These are phyloP conservation scores for Aspergillus hortae DNA, from an alignment of 2,329 filamentous ascomycete genomes.

Conservation along the genomic window DNA sequence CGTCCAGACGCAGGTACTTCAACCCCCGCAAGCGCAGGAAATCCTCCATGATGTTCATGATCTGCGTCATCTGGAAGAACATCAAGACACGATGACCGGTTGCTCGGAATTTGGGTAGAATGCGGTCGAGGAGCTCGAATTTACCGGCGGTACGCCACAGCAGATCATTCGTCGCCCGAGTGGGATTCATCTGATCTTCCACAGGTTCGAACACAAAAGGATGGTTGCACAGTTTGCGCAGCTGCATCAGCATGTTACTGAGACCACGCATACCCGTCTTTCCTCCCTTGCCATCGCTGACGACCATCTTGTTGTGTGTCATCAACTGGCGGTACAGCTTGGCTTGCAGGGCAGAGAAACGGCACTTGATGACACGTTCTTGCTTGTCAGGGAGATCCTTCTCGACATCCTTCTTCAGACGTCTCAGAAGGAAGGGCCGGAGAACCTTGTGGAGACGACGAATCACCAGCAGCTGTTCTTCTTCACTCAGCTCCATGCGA, in stretches of 20 bases:
- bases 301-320: constrained; percentile 88
- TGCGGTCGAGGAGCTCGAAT: constrained; percentile 89
- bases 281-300: constrained; percentile 91
- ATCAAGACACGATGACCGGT: constrained; percentile 94
- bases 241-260: constrained; percentile 99
- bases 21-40: constrained; percentile 82
- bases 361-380: constrained; percentile 98
- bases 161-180: constrained; percentile 81
- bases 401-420: constrained; percentile 99
- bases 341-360: constrained; percentile 89
- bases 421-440: constrained; percentile 92
- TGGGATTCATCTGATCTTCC: constrained; percentile 95
- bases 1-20: constrained; percentile 87
- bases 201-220: constrained; percentile 98
- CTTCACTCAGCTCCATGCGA: constrained; percentile 98
- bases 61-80: constrained; percentile 99
- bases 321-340: constrained; percentile 98
- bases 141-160: constrained; percentile 96
- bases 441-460: constrained; percentile 97
- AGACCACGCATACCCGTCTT: constrained; percentile 91
- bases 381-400: constrained; percentile 99
- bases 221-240: constrained; percentile 98
- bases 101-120: constrained; percentile 87
- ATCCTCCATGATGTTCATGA: constrained; percentile 99
- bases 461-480: constrained; percentile 98